phyloP scores from a whole-genome alignment of 495 filamentous ascomycete species.

The Aspergillus saccharolyticus region DNA sequence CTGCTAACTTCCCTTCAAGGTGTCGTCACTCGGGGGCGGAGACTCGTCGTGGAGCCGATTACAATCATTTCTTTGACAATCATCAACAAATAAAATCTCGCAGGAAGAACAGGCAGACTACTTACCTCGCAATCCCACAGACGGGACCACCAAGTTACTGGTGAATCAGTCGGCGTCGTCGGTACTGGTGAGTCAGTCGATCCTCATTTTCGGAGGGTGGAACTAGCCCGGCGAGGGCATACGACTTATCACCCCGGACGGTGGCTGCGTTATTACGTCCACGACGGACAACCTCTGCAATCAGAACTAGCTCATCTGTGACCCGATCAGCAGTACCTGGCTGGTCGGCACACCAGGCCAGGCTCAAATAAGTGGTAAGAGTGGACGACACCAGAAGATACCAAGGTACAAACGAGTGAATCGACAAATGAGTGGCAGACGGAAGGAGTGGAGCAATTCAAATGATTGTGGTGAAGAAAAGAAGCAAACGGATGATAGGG shows the following conservation, averaged over 20 bases:
- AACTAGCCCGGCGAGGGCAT: background rate
- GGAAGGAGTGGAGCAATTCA: slow-evolving; percentile 3
- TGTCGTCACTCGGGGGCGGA: too few relatives aligned
- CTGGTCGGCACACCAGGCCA: slow-evolving; percentile 12
- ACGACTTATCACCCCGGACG: too few relatives aligned
- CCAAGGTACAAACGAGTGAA: slow-evolving; percentile 2
- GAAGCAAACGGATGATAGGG: too few relatives aligned
- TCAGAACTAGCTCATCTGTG: slow-evolving; percentile 17
- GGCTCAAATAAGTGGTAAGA: slow-evolving; percentile 6
- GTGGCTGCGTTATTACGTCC: slow-evolving; percentile 6
- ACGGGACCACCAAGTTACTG: too few relatives aligned
- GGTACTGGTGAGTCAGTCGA: background rate
- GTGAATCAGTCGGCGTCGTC: background rate
- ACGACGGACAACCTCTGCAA: background rate
- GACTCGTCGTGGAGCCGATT: too few relatives aligned
- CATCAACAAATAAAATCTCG: too few relatives aligned
- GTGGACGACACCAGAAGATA: background rate
- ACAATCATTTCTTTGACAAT: too few relatives aligned
- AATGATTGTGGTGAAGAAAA: slow-evolving; percentile 5
- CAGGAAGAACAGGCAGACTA: too few relatives aligned
- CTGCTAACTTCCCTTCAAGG: too few relatives aligned
- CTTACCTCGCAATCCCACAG: too few relatives aligned
- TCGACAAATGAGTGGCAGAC: slow-evolving; percentile 7
- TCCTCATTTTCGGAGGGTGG: background rate
- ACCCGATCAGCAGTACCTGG: slow-evolving; percentile 16